Conservation (phyloP, 2,329 filamentous ascomycete species). For the Fusarium sp. region DNA sequence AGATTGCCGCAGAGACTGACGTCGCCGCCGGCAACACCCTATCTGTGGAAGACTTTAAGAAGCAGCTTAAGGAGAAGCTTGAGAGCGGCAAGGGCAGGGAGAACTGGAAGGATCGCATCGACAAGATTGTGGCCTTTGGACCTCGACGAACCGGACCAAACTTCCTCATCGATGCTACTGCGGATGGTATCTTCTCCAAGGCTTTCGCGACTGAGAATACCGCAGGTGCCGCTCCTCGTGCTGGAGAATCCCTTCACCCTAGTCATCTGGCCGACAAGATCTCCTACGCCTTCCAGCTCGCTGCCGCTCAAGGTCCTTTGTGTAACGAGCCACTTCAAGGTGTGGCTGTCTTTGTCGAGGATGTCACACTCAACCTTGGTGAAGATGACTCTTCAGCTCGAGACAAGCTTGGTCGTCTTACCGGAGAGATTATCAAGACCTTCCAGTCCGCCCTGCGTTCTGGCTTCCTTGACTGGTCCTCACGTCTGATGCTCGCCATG, state of each 20-base stretch:
- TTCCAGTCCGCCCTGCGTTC: slow-evolving; percentile 84
- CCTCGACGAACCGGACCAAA: slow-evolving; percentile 89
- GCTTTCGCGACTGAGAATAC: slow-evolving; percentile 64
- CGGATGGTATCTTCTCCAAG: slow-evolving; percentile 75
- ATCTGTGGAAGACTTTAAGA: slow-evolving; percentile 80
- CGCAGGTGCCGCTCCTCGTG: slow-evolving; percentile 49
- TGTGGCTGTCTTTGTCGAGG: slow-evolving; percentile 89
- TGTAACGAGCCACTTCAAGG: slow-evolving; percentile 95
- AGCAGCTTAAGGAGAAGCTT: slow-evolving; percentile 75
- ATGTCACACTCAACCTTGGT: slow-evolving; percentile 70
- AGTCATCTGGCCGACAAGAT: slow-evolving; percentile 90
- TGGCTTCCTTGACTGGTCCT: slow-evolving; percentile 95
- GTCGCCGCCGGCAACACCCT: slow-evolving; percentile 70
- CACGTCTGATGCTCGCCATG: slow-evolving; percentile 95
- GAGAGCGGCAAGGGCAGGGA: slow-evolving; percentile 79
- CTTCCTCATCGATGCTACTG: slow-evolving; percentile 85
- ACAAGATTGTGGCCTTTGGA: slow-evolving; percentile 90
- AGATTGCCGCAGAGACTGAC: slow-evolving; percentile 65
- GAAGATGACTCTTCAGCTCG: slow-evolving; percentile 66
- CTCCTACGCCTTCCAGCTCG: slow-evolving; percentile 92
- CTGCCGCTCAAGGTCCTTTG: slow-evolving; percentile 86
- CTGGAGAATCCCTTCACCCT: slow-evolving; percentile 64
- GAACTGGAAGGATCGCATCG: slow-evolving; percentile 77
- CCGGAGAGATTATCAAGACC: slow-evolving; percentile 91
- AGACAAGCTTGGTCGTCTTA: slow-evolving; percentile 81